phyloP scores from a whole-genome alignment of 768 basidiomycete species.

The Hericium rajendrae region DNA sequence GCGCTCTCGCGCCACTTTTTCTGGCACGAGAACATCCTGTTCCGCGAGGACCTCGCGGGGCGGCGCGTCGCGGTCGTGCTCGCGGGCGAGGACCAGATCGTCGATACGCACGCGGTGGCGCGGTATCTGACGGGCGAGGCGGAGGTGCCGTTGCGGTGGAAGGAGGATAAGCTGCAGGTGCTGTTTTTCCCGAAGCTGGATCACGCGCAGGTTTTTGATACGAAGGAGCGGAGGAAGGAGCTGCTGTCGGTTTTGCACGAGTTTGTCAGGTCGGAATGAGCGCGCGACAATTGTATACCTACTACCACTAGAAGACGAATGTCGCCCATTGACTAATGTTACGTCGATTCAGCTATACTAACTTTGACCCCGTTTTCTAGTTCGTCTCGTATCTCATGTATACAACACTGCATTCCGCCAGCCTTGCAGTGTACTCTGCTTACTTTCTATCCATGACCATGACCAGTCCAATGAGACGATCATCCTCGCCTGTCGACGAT shows the following conservation, averaged over 20 bases:
- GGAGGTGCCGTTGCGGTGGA: constrained; percentile 19
- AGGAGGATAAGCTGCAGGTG: constrained; percentile 26
- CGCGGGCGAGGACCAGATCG: constrained; percentile 33
- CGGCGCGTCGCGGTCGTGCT: constrained; percentile 26
- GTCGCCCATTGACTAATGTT: no score
- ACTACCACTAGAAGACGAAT: no score
- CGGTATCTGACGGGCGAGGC: constrained; percentile 30
- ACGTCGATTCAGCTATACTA: no score
- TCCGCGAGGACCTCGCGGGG: constrained; percentile 42
- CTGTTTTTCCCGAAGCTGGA: constrained; percentile 29
- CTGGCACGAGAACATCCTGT: constrained; percentile 54
- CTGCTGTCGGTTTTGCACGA: constrained; percentile 23
- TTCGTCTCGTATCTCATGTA: not conserved
- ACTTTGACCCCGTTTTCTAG: not conserved
- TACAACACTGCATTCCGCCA: no score
- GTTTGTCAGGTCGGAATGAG: constrained; percentile 17
- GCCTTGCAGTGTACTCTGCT: no score
- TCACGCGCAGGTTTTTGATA: constrained; percentile 33
- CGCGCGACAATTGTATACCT: not conserved
- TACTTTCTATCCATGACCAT: no score
- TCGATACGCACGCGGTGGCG: constrained; percentile 29
- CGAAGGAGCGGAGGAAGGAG: constrained; percentile 16
- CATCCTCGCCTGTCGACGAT: no score
- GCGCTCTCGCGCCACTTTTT: constrained; percentile 54
- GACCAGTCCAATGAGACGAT: no score